phyloP scores from a whole-genome alignment of 2,329 filamentous ascomycete species.

The Chrysosporium keratinophilum region DNA sequence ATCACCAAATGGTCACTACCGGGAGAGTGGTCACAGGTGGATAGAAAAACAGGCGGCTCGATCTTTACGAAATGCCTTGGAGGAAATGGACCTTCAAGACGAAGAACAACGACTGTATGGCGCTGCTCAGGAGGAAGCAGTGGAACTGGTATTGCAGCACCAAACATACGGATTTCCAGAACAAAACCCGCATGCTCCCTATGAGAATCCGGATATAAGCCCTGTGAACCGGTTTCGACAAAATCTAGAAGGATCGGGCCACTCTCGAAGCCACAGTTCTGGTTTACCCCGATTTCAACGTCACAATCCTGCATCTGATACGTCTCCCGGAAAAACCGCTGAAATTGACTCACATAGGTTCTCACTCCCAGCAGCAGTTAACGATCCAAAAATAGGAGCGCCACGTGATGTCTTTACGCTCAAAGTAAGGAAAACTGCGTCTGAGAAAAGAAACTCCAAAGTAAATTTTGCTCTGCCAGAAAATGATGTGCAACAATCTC shows the following conservation, averaged over 20 bases:
- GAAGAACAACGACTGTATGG: slow-evolving; percentile 44
- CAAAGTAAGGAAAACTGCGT: slow-evolving; percentile 19
- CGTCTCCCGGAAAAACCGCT: neutral
- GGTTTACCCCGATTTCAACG: neutral
- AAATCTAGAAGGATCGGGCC: slow-evolving; percentile 36
- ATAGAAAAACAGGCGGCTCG: slow-evolving; percentile 50
- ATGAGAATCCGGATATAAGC: slow-evolving; percentile 36
- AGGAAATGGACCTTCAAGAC: slow-evolving; percentile 48
- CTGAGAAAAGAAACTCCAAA: slow-evolving; percentile 28
- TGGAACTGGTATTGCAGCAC: slow-evolving; percentile 55
- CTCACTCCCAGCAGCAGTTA: neutral
- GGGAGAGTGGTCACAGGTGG: slow-evolving; percentile 45
- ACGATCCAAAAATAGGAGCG: neutral
- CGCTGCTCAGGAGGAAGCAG: slow-evolving; percentile 53
- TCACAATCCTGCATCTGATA: neutral
- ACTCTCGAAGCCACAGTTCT: slow-evolving; percentile 35
- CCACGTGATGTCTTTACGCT: slow-evolving; percentile 6
- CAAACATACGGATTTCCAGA: slow-evolving; percentile 43
- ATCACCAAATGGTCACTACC: slow-evolving; percentile 39
- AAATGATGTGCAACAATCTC: slow-evolving; percentile 21
- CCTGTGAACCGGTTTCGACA: slow-evolving; percentile 29
- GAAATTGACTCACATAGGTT: neutral
- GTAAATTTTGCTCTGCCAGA: slow-evolving; percentile 33
- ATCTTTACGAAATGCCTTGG: slow-evolving; percentile 46
- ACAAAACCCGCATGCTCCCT: slow-evolving; percentile 40